Conservation (phyloP, 2,329 filamentous ascomycete species). For the Ophiocordyceps australis region DNA sequence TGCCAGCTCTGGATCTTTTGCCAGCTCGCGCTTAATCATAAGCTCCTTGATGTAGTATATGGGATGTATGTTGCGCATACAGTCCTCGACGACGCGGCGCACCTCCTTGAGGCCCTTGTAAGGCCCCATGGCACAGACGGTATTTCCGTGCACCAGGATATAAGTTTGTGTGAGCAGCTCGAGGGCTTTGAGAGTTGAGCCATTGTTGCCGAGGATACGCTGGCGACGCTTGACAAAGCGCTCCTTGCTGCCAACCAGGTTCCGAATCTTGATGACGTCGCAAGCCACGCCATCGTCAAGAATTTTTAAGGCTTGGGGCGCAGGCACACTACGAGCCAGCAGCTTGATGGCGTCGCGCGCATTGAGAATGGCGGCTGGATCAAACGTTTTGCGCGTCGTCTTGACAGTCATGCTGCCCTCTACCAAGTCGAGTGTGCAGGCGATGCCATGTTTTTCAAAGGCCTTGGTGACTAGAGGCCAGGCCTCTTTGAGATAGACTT, state of each 20-base stretch:
- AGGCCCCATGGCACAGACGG: slow-evolving; percentile 77
- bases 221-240: slow-evolving; percentile 90
- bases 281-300: slow-evolving; percentile 81
- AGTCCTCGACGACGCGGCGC: slow-evolving; percentile 76
- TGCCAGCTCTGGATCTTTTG: slow-evolving; percentile 71
- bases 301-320: slow-evolving; percentile 85
- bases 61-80: slow-evolving; percentile 92
- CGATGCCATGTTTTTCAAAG: slow-evolving; percentile 75
- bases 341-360: slow-evolving; percentile 90
- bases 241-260: slow-evolving; percentile 81
- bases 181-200: slow-evolving; percentile 82
- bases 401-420: slow-evolving; percentile 95
- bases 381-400: slow-evolving; percentile 80
- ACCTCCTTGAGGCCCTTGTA: slow-evolving; percentile 92
- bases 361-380: slow-evolving; percentile 85
- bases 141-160: slow-evolving; percentile 92
- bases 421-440: slow-evolving; percentile 82
- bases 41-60: slow-evolving; percentile 66
- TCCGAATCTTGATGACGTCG: slow-evolving; percentile 92
- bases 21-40: slow-evolving; percentile 85
- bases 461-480: slow-evolving; percentile 84
- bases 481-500: slow-evolving; percentile 79
- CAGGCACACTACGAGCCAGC: slow-evolving; percentile 76
- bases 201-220: slow-evolving; percentile 78
- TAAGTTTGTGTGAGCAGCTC: slow-evolving; percentile 85